Conservation (phyloP, 495 filamentous ascomycete species). For the Staphylotrichum tortipilum region DNA sequence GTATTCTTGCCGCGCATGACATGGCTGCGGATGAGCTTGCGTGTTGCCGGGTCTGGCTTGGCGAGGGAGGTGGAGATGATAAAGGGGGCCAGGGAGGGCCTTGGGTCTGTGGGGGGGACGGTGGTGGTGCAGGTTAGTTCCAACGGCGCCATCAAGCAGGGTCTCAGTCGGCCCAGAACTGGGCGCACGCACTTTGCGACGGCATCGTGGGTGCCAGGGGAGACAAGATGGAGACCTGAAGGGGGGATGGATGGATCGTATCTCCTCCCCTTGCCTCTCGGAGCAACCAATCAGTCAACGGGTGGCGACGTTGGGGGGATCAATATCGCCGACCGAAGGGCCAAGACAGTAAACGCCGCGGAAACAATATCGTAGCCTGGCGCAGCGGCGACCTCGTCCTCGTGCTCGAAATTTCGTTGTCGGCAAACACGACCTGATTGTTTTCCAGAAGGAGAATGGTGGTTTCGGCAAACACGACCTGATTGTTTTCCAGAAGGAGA, state of each 20-base stretch:
- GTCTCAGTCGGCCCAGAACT: too few species aligned
- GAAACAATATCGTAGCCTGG: too few species aligned
- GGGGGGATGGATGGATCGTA: too few species aligned
- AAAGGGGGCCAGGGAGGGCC: background rate
- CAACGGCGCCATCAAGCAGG: too few species aligned
- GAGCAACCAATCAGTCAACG: too few species aligned
- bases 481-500: background rate
- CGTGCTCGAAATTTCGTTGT: too few species aligned
- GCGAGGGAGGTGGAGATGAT: background rate
- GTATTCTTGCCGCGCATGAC: constrained; percentile 5
- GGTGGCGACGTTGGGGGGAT: too few species aligned
- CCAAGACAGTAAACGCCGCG: too few species aligned
- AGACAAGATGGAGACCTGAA: too few species aligned
- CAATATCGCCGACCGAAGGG: too few species aligned
- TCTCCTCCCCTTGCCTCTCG: too few species aligned
- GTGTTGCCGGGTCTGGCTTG: background rate
- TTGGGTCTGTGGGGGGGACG: background rate
- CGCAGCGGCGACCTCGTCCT: too few species aligned
- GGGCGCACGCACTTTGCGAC: background rate
- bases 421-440: background rate
- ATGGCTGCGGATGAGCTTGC: constrained; percentile 5
- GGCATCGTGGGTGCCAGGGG: background rate
- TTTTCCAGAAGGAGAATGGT: background rate
- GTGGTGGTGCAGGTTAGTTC: background rate
- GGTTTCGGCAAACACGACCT: background rate